Evolutionary conservation across 306 rosid genomes (phyloP).

Genomic region (Vicia villosa): DNA sequence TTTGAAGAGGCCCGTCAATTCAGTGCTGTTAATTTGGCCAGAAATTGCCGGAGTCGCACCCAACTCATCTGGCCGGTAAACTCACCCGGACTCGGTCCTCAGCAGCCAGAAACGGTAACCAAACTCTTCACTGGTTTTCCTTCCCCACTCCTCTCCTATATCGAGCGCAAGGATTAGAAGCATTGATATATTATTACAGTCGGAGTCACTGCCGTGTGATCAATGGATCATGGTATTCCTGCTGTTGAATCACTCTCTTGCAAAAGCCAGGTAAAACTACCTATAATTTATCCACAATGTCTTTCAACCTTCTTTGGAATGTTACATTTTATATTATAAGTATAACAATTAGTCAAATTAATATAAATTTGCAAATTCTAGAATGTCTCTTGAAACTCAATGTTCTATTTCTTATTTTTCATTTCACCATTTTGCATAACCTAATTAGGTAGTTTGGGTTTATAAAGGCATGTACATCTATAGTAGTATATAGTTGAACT

Average conservation of each 20-base stretch:
- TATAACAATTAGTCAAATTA: conserved; percentile 3
- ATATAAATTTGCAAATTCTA: conserved; percentile 20
- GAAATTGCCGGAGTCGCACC: background rate
- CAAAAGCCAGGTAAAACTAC: background rate
- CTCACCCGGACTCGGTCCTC: no score
- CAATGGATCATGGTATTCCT: background rate
- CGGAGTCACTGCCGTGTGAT: background rate
- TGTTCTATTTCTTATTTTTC: conserved; percentile 2
- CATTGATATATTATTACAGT: background rate
- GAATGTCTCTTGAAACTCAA: background rate
- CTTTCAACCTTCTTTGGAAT: background rate
- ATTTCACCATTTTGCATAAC: no score
- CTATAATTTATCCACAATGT: background rate
- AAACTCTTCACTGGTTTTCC: background rate
- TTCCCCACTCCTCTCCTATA: background rate
- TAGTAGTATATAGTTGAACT: no score
- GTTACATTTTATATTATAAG: background rate
- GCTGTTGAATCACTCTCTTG: background rate
- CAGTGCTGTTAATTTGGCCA: no score
- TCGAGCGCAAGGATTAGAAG: background rate
- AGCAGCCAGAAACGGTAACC: no score
- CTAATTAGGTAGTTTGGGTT: no score
- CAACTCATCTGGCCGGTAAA: no score
- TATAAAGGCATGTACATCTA: no score
- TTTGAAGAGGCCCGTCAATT: background rate